Base-by-base conservation (phyloP, 2,329 filamentous ascomycete species). In the Diaporthe caulivora region DNA sequence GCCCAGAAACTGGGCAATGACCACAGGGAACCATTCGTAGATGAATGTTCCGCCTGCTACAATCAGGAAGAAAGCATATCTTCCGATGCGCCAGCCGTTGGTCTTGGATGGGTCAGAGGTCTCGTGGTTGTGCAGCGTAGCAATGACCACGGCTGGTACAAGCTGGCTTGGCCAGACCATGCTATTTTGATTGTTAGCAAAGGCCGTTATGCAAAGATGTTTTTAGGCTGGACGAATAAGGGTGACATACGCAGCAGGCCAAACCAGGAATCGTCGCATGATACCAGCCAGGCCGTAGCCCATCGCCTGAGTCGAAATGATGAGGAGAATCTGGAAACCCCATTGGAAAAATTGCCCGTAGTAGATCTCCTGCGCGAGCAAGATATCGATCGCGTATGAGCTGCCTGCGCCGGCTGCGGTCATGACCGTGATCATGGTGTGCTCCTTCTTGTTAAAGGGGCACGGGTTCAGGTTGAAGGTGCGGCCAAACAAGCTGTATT, bases 81-180 rank as follows among this genome's bases (percentile, higher is more conserved):
- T 60, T 15, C 69, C 69, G 18, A 71, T 71, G 18, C 31, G 29
- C 69, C 69, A 71, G 31, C 69, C 69, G 29, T 71, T 71, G 26
- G 69, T 71, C 42, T 64, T 71, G 42, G 69, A n/a, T 1, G 69
- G 69, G 75, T 91, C 86, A 0, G 88, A 85, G 40, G 83, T 80
- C 18, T 84, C 84, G 77, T 88, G 87, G 76, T 93, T 90, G 79
- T 94, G 91, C 55, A 94, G 85, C 3, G 91, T 88, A 78, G 91
- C 87, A 79, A 93, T 91, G 31, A 93, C 85, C 1, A 90, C 86
- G 47, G 88, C 86, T 77, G 91, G 92, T 78, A 91, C 88, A 47
- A 91, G 83, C 40, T 88, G 86, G 34, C 86, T 85, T 2, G 90
- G 90, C 90, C 90, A 92, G 70, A 92, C 88, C 90, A 92, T 92